Evolutionary conservation across 495 filamentous ascomycete genomes (phyloP).

Genomic region (Aspergillus mulundensis): DNA sequence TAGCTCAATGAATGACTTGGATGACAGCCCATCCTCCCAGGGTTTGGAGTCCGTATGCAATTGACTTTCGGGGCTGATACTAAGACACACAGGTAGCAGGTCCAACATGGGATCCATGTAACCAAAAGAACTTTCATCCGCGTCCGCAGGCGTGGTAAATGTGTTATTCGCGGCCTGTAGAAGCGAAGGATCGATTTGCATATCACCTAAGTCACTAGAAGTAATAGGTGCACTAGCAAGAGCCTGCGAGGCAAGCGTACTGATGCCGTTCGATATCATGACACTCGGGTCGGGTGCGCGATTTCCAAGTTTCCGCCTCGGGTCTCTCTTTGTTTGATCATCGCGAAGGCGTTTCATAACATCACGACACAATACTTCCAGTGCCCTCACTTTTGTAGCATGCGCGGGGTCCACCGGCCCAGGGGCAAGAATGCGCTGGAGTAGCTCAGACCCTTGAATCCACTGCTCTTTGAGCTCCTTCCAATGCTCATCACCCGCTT

Average conservation of each 20-base stretch:
- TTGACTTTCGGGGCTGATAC: conserved; percentile 52
- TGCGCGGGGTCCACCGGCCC: conserved; percentile 53
- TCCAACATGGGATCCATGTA: conserved; percentile 36
- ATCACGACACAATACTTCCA: conserved; percentile 68
- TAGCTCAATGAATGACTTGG: conserved; percentile 54
- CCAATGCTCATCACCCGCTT: conserved; percentile 70
- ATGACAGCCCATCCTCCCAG: conserved; percentile 60
- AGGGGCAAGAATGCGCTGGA: conserved; percentile 54
- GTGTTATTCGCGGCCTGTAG: conserved; percentile 50
- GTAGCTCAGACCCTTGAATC: conserved; percentile 54
- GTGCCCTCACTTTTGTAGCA: conserved; percentile 55
- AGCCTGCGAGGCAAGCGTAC: conserved; percentile 49
- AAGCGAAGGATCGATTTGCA: conserved; percentile 65
- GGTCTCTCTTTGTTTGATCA: conserved; percentile 58
- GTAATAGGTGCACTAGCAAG: conserved; percentile 44
- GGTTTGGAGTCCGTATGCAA: conserved; percentile 43
- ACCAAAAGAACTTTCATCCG: conserved; percentile 38
- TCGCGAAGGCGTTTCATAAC: conserved; percentile 70
- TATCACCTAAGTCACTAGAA: conserved; percentile 44
- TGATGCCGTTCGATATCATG: conserved; percentile 46
- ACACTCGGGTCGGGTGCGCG: too few relatives aligned
- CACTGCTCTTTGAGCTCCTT: conserved; percentile 64
- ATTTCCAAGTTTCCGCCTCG: too few relatives aligned
- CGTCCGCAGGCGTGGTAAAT: conserved; percentile 37
- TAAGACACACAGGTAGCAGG: conserved; percentile 41